Base-by-base conservation (phyloP, 108 stramenopile species). In the Fragilaria crotonensis region DNA sequence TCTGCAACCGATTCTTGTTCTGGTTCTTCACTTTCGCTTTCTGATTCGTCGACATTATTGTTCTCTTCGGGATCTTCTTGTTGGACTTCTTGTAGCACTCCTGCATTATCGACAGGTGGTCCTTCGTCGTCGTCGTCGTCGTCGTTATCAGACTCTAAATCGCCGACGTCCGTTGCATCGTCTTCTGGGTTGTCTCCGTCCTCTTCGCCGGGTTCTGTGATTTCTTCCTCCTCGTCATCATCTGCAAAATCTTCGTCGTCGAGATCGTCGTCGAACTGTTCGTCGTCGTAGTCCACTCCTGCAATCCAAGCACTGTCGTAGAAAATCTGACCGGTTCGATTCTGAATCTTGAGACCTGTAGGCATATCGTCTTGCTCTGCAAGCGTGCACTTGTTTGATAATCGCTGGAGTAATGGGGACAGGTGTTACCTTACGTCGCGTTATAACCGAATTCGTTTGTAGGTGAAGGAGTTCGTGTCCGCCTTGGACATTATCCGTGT, bases 221-320 rank as follows among this genome's bases (percentile, higher is more conserved):
- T 11, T 41, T 7, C 36, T 11, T 41, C 36, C 7, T 14, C 14
- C 14, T 7, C 7, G 14, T 41, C 14, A 41, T 41, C 36, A 41
- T 41, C 36, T 11, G 7, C 36, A 41, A 11, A 11, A 11, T 14
- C 36, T 41, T 41, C 36, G 7, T 41, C 36, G 7, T 7, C 7
- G 36, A 14, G 14, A 41, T 41, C 36, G 14, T 41, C 36, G 14
- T 41, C 14, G 14, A 41, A 11, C 9, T 47, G 28, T 4, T 57
- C 55, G 30, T 29, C 17, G 21, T 70, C 54, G 19, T 63, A 33
- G 32, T 63, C 26, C 68, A 70, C 68, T 70, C 68, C 68, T 63
- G 68, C 54, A 63, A 70, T 48, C 62, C 64, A 65, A 14, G 55
- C 55, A 57, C 19, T 2, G 45, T 65, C 56, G 64, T 57, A 57